Evolutionary conservation across 768 basidiomycete species (phyloP), one percentile per base, ranked within the genome.

Genomic region (Fomitopsis serialis): DNA sequence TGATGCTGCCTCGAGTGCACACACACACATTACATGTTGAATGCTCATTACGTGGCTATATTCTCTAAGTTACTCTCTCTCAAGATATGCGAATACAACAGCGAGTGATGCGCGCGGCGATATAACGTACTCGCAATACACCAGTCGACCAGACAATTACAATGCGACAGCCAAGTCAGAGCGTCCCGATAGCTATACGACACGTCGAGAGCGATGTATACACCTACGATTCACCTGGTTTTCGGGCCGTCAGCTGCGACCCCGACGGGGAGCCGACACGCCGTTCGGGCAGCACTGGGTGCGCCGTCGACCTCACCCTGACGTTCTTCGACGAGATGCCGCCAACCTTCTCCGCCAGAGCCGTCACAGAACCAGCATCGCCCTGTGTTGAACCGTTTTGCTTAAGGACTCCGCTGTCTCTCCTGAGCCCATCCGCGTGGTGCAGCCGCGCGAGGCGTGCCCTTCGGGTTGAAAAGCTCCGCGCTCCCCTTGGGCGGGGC

Each of bases 401-500:
- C 22, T 40, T 40, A 12, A 15, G 10, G 21, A n/a, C 15, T 49
- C 48, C 37, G 44, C 25, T 23, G 17, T 47, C 22, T 56, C 54
- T 46, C 21, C 40, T 43, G 5, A 17, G n/a, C 37, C 36, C 11
- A 27, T 35, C 45, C 17, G 32, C 50, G 10, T 27, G 32, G 15
- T 23, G 21, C 36, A 2, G 29, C 21, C 50, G 21, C 45, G 32
- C 59, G 58, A 12, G 29, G 40, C 4, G 48, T 50, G 6, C 65
- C 61, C 52, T 70, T 74, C 19, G 70, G 66, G 32, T 74, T 73
- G 50, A 67, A 67, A 37, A 70, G 63, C 56, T 76, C 77, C 23
- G 62, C 60, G 42, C 57, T 56, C 23, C 76, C 76, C 67, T 75
- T 83, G 15, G 73, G 74, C 3, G 72, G 73, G 76, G 74, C 40